Evolutionary conservation across 179 eudicot genomes (phyloP), one percentile per base, ranked within the genome.

Genomic region (Drosera spatulata): DNA sequence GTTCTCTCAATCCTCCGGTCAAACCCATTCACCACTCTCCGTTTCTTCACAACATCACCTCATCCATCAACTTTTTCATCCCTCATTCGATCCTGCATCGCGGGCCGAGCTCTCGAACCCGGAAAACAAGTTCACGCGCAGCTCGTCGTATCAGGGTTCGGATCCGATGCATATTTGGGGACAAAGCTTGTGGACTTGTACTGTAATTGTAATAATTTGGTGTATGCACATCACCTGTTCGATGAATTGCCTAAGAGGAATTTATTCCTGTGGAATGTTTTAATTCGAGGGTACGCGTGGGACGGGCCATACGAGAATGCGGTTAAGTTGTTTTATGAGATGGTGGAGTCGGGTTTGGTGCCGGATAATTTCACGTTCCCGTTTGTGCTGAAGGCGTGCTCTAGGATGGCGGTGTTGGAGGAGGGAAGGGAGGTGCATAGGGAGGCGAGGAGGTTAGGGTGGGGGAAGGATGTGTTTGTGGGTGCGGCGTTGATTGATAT

Each of bases 221-320:
- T 15, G 8, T 67, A 74, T 70, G 96, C 96, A 37, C 89, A 72
- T 80, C 72, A 57, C 5, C 71, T 88, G 87, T 88, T 88, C 39
- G 96, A 88, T 61, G 75, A 54, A 85, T 70, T 85, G 67, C 82
- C 93, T 42, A 85, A 85, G 60, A 58, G 67, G 38, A 88, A 88
- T 73, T 57, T 81, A 0, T 88, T 88, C 53, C 73, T 88, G 4
- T 88, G 93, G 93, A 88, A 88, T 55, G 84, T 88, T 61, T 63
- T 88, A 77, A 85, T 88, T 56, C 93, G 96, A 56, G 96, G 93
- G 80, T 88, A 88, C 59, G 96, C 96, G 2, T 88, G 96, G 96
- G 79, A 83, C 58, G 93, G 96, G 0, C 96, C 96, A 2, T 85
- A 79, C 53, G 76, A 77, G 13, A 71, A 59, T 64, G 84, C 96